phyloP scores from a whole-genome alignment of 2,329 filamentous ascomycete genomes.

The Pochonia chlamydosporia region DNA sequence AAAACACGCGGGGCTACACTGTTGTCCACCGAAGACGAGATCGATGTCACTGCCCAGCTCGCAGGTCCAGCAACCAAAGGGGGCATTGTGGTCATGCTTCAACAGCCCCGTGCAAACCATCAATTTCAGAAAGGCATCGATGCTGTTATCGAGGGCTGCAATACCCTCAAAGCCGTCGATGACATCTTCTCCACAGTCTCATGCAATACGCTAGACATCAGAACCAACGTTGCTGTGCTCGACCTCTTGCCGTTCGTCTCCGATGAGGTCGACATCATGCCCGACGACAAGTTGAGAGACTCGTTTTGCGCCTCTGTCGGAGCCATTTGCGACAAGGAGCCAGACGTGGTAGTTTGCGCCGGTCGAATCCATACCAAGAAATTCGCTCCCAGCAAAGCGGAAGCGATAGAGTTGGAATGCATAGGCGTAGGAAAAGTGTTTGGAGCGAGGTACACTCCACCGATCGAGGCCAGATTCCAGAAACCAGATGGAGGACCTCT shows the following conservation, averaged over 20 bases:
- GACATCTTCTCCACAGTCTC: constrained; percentile 10
- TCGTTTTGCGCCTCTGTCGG: constrained; percentile 1
- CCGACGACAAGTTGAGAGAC: not conserved
- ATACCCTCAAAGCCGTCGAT: constrained; percentile 8
- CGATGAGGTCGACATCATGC: not conserved
- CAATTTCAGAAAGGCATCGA: constrained; percentile 11
- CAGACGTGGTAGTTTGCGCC: constrained; percentile 12
- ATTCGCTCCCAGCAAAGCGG: constrained; percentile 8
- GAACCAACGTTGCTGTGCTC: constrained; percentile 7
- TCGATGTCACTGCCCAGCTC: constrained; percentile 9
- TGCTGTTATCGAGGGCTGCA: constrained; percentile 13
- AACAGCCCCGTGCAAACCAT: constrained; percentile 14
- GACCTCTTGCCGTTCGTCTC: constrained; percentile 11
- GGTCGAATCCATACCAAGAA: constrained; percentile 7
- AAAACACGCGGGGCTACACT: constrained; percentile 2
- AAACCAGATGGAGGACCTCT: not conserved
- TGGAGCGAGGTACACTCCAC: not conserved
- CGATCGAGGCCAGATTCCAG: not conserved
- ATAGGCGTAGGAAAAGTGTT: constrained; percentile 7
- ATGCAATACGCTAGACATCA: constrained; percentile 6
- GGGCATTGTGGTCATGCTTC: constrained; percentile 13
- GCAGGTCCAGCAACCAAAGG: constrained; percentile 11
- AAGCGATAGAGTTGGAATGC: constrained; percentile 9
- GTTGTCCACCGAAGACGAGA: constrained; percentile 5
- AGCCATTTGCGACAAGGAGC: constrained; percentile 8